Evolutionary conservation across 179 eudicot species (phyloP).

Genomic region (Nepenthes alata): DNA sequence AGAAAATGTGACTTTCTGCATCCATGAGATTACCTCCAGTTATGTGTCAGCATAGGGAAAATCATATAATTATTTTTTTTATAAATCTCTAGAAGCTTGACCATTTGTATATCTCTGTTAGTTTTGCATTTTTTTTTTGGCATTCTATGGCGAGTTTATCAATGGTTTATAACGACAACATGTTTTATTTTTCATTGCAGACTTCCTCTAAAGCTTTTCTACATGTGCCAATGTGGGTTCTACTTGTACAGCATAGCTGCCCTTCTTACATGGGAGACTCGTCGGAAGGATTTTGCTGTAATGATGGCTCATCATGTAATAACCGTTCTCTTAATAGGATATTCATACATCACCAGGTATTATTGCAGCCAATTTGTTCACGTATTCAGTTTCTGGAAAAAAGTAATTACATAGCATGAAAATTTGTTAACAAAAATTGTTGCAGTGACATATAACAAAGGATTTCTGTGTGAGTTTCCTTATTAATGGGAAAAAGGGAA

Average conservation of each 20-base stretch:
- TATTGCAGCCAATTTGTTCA: neutral
- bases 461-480: too few species aligned
- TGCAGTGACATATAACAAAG: too few species aligned
- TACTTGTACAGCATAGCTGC: slow-evolving; percentile 85
- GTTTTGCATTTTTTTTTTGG: too few species aligned
- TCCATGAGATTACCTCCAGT: too few species aligned
- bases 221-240: slow-evolving; percentile 94
- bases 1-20: too few species aligned
- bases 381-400: neutral
- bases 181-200: slow-evolving; percentile 33
- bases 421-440: neutral
- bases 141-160: too few species aligned
- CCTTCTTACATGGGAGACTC: slow-evolving; percentile 88
- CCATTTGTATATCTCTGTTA: too few species aligned
- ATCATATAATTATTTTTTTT: too few species aligned
- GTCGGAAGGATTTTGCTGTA: slow-evolving; percentile 85
- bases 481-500: too few species aligned
- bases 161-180: too few species aligned
- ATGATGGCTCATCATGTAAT: slow-evolving; percentile 98
- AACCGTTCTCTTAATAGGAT: slow-evolving; percentile 67
- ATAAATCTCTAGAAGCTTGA: too few species aligned
- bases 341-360: slow-evolving; percentile 75
- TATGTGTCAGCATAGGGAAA: too few species aligned
- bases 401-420: neutral
- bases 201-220: slow-evolving; percentile 59